Percentiles rank a stretch among this genome's conserved stretches.
Evolutionary conservation across 805 yeast species (phyloP).

Genomic region (Candida xyloterini): DNA sequence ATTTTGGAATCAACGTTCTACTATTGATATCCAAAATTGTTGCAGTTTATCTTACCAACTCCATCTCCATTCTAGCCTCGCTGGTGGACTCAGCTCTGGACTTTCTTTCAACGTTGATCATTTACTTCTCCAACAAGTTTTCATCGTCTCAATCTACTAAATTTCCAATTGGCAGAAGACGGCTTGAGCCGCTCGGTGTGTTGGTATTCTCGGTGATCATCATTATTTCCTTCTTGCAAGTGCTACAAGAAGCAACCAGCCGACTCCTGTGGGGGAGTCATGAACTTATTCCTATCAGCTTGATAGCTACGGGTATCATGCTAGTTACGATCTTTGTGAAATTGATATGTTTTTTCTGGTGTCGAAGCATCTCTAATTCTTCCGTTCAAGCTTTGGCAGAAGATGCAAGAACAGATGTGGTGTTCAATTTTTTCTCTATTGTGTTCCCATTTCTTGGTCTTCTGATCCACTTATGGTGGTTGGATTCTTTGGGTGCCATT

Average conservation of each 20-base stretch:
- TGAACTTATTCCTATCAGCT: constrained; percentile 45
- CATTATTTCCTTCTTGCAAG: constrained; percentile 68
- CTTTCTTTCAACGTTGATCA: constrained; percentile 70
- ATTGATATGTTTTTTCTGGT: constrained; percentile 60
- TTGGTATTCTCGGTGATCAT: constrained; percentile 70
- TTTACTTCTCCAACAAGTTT: constrained; percentile 55
- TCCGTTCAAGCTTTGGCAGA: constrained; percentile 78
- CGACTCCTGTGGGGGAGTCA: constrained; percentile 39
- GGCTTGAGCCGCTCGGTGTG: constrained; percentile 77
- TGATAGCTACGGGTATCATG: constrained; percentile 59
- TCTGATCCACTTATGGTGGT: constrained; percentile 57
- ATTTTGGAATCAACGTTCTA: constrained; percentile 56
- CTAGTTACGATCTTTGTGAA: constrained; percentile 57
- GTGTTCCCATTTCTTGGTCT: constrained; percentile 65
- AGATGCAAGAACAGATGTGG: constrained; percentile 76
- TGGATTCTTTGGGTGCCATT: constrained; percentile 74
- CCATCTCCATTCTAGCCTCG: constrained; percentile 76
- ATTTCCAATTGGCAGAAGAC: constrained; percentile 69
- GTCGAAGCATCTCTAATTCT: constrained; percentile 55
- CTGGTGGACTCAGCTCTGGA: constrained; percentile 74
- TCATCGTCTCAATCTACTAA: constrained; percentile 36
- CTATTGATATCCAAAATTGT: constrained; percentile 57
- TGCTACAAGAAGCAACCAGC: constrained; percentile 60
- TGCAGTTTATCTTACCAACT: constrained; percentile 61
- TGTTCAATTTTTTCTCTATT: constrained; percentile 69